Evolutionary conservation across 768 basidiomycete species (phyloP).

Genomic region (Lentinula sp.): DNA sequence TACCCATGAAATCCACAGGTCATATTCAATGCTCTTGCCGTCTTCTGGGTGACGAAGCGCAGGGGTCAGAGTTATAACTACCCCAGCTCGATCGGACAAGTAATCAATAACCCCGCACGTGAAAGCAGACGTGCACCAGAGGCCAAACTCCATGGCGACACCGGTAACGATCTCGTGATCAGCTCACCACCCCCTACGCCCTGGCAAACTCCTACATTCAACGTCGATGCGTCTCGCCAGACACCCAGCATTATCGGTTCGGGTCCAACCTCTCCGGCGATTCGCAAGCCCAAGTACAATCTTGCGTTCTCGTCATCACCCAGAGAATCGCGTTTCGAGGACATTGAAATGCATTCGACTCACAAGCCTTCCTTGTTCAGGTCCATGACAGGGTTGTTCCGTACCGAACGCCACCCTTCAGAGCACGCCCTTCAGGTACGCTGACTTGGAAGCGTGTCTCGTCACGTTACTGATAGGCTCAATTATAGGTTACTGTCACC

Average conservation of each 20-base stretch:
- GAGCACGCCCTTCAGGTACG: neutral
- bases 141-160: neutral
- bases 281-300: neutral
- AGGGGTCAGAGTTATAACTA: neutral
- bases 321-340: neutral
- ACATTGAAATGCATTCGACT: neutral
- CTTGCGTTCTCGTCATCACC: neutral
- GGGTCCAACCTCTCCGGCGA: neutral
- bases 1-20: neutral
- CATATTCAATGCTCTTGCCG: conserved; percentile 1
- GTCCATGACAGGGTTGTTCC: neutral
- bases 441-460: neutral
- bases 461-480: neutral
- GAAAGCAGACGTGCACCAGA: neutral
- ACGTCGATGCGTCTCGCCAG: neutral
- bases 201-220: neutral
- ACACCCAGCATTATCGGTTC: neutral
- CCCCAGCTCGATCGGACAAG: neutral
- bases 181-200: neutral
- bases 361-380: neutral
- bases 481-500: neutral
- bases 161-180: neutral
- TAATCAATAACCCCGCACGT: neutral
- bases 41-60: conserved; percentile 1
- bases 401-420: neutral